These are phyloP conservation scores for Talaromyces stipitatus DNA, from an alignment of 495 filamentous ascomycete genomes.

Conservation along the genomic window DNA sequence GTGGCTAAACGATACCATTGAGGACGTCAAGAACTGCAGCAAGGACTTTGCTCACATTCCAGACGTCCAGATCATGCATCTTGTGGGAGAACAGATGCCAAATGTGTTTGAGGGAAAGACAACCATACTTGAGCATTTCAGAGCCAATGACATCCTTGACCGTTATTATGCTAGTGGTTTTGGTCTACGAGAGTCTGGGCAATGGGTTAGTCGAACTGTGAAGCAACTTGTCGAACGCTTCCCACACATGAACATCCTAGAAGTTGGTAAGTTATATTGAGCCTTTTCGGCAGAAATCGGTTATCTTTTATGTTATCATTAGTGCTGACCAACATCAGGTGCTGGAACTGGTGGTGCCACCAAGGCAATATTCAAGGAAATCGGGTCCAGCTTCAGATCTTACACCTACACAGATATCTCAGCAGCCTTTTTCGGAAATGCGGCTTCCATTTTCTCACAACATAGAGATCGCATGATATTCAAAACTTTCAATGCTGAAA, in stretches of 20 bases:
- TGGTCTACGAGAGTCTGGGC: conserved; percentile 12
- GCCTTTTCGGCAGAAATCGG: too few relatives aligned
- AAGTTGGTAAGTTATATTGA: conserved; percentile 32
- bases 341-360: conserved; percentile 36
- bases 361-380: conserved; percentile 11
- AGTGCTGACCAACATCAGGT: too few relatives aligned
- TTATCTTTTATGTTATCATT: too few relatives aligned
- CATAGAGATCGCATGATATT: conserved; percentile 26
- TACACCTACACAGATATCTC: conserved; percentile 44
- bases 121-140: conserved; percentile 33
- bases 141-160: conserved; percentile 26
- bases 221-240: conserved; percentile 19
- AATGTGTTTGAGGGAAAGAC: conserved; percentile 27
- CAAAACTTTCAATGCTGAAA: conserved; percentile 31
- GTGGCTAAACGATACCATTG: conserved; percentile 22
- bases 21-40: conserved; percentile 10
- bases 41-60: conserved; percentile 6
- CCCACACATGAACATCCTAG: conserved; percentile 19
- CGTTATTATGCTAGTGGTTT: conserved; percentile 21
- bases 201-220: conserved; percentile 13
- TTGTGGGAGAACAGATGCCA: conserved; percentile 28
- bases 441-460: conserved; percentile 7
- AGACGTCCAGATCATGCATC: conserved; percentile 13
- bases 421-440: conserved; percentile 29
- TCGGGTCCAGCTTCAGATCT: conserved; percentile 12